Evolutionary conservation across 106 monocot species (phyloP).

Genomic region (Allium fistulosum): DNA sequence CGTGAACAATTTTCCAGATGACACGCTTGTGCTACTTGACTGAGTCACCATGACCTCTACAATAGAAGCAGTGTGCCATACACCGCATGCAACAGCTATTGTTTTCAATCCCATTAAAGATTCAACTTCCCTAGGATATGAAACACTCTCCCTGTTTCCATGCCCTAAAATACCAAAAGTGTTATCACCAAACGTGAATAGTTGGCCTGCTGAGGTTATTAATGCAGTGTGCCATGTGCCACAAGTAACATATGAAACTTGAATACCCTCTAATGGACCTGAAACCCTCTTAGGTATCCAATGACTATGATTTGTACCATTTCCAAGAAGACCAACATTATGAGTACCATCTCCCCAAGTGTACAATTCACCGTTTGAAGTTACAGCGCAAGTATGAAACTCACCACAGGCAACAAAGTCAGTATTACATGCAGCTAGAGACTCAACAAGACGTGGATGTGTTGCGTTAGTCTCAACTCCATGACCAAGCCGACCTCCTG

Average conservation of each 20-base stretch:
- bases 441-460: constrained; percentile 77
- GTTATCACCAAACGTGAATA: constrained; percentile 94
- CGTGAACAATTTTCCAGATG: constrained; percentile 88
- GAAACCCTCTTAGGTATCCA: constrained; percentile 94
- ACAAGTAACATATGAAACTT: constrained; percentile 67
- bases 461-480: constrained; percentile 50
- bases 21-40: constrained; percentile 39
- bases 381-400: constrained; percentile 92
- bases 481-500: constrained; percentile 86
- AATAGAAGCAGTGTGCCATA: constrained; percentile 92
- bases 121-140: constrained; percentile 81
- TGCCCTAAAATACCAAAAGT: constrained; percentile 90
- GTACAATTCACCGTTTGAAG: constrained; percentile 73
- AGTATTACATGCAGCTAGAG: constrained; percentile 40
- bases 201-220: constrained; percentile 62
- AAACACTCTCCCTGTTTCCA: constrained; percentile 65
- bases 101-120: constrained; percentile 86
- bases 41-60: constrained; percentile 89
- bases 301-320: constrained; percentile 71
- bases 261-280: constrained; percentile 74
- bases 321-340: constrained; percentile 85
- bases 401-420: constrained; percentile 84
- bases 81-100: constrained; percentile 87
- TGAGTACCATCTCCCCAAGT: constrained; percentile 96
- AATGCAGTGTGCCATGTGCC: constrained; percentile 94